Conservation (phyloP, 768 basidiomycete genomes). For the Auricularia sp. region DNA sequence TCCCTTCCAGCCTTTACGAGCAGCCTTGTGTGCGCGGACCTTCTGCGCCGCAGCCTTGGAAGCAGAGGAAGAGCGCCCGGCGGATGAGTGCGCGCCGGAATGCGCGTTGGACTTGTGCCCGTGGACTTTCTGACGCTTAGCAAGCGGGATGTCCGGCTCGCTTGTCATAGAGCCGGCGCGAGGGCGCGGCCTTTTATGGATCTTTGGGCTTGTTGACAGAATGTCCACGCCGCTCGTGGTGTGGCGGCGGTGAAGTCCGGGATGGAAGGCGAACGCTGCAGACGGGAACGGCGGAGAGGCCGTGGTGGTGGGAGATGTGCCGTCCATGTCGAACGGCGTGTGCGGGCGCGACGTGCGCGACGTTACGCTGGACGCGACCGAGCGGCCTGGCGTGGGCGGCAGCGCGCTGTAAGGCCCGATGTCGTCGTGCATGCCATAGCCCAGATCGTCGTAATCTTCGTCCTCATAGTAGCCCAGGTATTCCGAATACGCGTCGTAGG, state of each 20-base stretch:
- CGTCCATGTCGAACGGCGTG: slow-evolving; percentile 49
- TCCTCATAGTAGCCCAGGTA: neutral
- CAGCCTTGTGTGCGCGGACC: slow-evolving; percentile 19
- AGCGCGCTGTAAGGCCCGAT: no score
- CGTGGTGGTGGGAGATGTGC: neutral
- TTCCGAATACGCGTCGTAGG: neutral
- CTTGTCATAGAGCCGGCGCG: neutral
- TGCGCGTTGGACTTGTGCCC: neutral
- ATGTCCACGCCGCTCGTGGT: neutral
- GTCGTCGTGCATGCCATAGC: no score
- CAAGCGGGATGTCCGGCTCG: neutral
- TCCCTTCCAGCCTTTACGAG: slow-evolving; percentile 81
- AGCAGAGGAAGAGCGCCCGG: neutral
- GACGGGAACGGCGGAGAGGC: neutral
- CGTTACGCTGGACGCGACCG: slow-evolving; percentile 52
- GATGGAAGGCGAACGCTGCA: neutral
- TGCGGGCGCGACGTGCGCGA: slow-evolving; percentile 68
- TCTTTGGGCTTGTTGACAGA: neutral
- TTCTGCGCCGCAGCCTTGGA: neutral
- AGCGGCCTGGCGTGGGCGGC: slow-evolving; percentile 40
- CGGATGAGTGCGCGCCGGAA: neutral
- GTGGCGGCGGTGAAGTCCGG: neutral
- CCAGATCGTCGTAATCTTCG: neutral
- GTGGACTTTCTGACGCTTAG: neutral
- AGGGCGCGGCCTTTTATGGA: neutral